Conservation (phyloP, 2,329 filamentous ascomycete species). For the Ascosphaera pollenicola region DNA sequence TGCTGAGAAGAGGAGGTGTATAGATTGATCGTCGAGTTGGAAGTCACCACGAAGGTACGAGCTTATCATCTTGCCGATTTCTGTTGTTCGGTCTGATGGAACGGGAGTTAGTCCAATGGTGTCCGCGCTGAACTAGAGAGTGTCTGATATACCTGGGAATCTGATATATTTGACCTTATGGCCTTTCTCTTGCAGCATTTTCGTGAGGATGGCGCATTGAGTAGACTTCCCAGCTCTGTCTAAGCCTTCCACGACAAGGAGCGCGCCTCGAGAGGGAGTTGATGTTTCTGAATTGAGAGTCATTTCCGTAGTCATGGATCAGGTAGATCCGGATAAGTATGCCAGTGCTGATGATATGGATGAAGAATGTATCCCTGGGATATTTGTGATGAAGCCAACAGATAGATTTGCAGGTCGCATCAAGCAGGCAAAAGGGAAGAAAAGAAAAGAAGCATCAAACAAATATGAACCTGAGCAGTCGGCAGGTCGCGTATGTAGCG, state of each 20-base stretch:
- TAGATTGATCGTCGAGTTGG: conserved; percentile 66
- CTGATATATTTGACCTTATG: conserved; percentile 34
- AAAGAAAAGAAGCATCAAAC: no score
- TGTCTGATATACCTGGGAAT: conserved; percentile 36
- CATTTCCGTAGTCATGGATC: not conserved
- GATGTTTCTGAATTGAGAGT: not conserved
- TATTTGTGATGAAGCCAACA: no score
- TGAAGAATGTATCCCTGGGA: no score
- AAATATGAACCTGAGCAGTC: no score
- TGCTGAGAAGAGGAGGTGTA: conserved; percentile 75
- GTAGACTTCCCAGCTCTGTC: conserved; percentile 86
- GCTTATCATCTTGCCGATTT: conserved; percentile 75
- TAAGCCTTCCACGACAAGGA: conserved; percentile 72
- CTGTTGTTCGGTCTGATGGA: conserved; percentile 68
- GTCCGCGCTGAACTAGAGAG: not conserved
- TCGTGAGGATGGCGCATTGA: conserved; percentile 49
- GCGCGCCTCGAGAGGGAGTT: conserved; percentile 31
- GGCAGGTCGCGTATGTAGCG: no score
- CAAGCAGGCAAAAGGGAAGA: no score
- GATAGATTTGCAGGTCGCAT: no score
- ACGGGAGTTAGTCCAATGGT: conserved; percentile 4
- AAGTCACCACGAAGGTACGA: conserved; percentile 50
- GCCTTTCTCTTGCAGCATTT: conserved; percentile 28
- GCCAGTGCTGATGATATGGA: no score
- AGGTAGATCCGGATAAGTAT: no score